phyloP scores from a whole-genome alignment of 768 basidiomycete species.

The Amanita fuliginea region DNA sequence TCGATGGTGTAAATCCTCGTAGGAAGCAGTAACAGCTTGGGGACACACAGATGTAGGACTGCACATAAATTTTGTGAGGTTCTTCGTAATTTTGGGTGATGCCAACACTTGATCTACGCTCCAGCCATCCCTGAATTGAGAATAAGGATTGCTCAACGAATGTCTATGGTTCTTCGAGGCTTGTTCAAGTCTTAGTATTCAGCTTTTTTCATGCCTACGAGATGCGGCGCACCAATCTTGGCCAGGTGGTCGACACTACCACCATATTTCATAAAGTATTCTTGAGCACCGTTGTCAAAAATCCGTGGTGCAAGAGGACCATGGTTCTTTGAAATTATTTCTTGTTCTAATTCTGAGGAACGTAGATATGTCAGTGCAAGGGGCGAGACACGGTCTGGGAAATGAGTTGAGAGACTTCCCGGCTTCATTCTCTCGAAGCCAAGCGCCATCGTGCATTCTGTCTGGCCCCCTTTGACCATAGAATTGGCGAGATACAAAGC shows the following conservation, averaged over 20 bases:
- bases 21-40: background rate
- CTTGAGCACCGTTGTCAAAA: conserved; percentile 66
- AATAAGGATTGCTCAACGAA: conserved; percentile 75
- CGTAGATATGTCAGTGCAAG: conserved; percentile 32
- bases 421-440: conserved; percentile 83
- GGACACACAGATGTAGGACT: conserved; percentile 63
- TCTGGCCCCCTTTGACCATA: conserved; percentile 56
- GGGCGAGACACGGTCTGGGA: conserved; percentile 43
- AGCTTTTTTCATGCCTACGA: background rate
- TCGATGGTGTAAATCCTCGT: conserved; percentile 1
- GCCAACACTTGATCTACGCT: conserved; percentile 57
- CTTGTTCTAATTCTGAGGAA: conserved; percentile 36
- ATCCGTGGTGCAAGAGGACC: conserved; percentile 65
- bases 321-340: conserved; percentile 44
- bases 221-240: conserved; percentile 48
- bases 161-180: conserved; percentile 82
- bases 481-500: conserved; percentile 69
- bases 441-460: conserved; percentile 68
- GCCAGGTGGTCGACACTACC: conserved; percentile 58
- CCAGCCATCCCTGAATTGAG: conserved; percentile 78
- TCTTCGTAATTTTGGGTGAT: conserved; percentile 57
- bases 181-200: conserved; percentile 13
- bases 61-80: conserved; percentile 79
- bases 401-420: conserved; percentile 60
- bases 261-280: conserved; percentile 71